These are phyloP conservation scores for Metschnikowia aberdeeniae DNA, from an alignment of 805 yeast species.

Conservation along the genomic window DNA sequence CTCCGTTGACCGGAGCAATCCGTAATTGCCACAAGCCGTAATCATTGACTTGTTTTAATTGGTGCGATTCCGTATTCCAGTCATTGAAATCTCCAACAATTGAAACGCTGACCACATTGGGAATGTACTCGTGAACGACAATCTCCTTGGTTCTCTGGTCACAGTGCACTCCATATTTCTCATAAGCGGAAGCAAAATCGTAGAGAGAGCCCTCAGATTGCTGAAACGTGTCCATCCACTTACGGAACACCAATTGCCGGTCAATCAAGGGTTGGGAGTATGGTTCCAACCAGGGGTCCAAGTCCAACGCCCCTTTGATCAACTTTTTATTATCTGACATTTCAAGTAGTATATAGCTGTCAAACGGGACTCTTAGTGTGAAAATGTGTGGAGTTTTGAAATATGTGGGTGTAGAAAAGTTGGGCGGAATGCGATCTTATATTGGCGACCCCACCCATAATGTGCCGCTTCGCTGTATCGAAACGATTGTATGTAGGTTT, in stretches of 20 bases:
- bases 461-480: constrained; percentile 4
- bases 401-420: background rate
- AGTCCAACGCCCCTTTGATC: constrained; percentile 56
- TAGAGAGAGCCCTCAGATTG: constrained; percentile 54
- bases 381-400: background rate
- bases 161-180: constrained; percentile 73
- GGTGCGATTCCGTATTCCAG: constrained; percentile 63
- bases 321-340: constrained; percentile 7
- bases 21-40: constrained; percentile 67
- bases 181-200: constrained; percentile 72
- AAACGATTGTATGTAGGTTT: constrained; percentile 2
- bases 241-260: constrained; percentile 61
- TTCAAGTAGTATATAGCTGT: background rate
- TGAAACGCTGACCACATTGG: constrained; percentile 71
- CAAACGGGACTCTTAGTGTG: background rate
- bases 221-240: constrained; percentile 56
- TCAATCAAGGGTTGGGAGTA: constrained; percentile 61
- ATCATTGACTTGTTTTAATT: constrained; percentile 51
- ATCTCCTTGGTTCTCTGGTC: constrained; percentile 49
- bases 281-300: constrained; percentile 88
- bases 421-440: constrained; percentile 6
- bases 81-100: constrained; percentile 90
- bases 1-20: constrained; percentile 55
- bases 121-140: constrained; percentile 80
- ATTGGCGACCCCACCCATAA: constrained; percentile 2